Evolutionary conservation across 164 flowering plant genomes (phyloP), one percentile per base, ranked within the genome.

Genomic region (Buxus sempervirens): DNA sequence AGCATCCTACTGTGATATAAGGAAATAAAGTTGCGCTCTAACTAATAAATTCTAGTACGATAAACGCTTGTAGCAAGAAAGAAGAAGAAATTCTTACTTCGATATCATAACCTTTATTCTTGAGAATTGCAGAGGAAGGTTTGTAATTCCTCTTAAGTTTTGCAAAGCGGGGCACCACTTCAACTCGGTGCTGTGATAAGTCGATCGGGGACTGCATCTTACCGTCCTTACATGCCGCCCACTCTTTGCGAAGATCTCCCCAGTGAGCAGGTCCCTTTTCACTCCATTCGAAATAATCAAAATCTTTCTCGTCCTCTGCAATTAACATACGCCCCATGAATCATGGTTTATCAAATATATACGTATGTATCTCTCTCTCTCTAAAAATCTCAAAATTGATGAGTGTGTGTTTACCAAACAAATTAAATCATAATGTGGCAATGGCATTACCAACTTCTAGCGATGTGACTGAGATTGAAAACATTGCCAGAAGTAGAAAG

Each of bases 191-290:
- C 38, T 51, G 60, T 9, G 72, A 65, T 62, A 86, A 42, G 62
- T 83, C 84, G 5, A 86, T 78, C 0, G 90, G 90, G 16, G 90
- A 86, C 68, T 86, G 90, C 76, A 78, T 36, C 0, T 28, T 36
- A 24, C 90, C 90, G 12, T 59, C 70, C 38, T 77, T 83, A 59
- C 90, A 86, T 12, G 68, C 60, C 10, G 61, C 73, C 90, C 90
- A 86, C 42, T 80, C 84, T 65, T 69, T 9, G 45, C 73, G 76
- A 23, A 86, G 58, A 16, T 75, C 79, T 48, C 90, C 90, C 90
- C 88, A 86, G 0, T 54, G 65, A 2, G 16, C 45, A 1, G 90
- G 90, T 41, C 88, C 90, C 67, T 77, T 82, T 18, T 55, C 63
- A 51, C 84, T 79, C 32, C 75, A 75, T 71, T 62, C 25, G 0